Evolutionary conservation across 768 basidiomycete genomes (phyloP).

Genomic region (Amylocystis lapponica): DNA sequence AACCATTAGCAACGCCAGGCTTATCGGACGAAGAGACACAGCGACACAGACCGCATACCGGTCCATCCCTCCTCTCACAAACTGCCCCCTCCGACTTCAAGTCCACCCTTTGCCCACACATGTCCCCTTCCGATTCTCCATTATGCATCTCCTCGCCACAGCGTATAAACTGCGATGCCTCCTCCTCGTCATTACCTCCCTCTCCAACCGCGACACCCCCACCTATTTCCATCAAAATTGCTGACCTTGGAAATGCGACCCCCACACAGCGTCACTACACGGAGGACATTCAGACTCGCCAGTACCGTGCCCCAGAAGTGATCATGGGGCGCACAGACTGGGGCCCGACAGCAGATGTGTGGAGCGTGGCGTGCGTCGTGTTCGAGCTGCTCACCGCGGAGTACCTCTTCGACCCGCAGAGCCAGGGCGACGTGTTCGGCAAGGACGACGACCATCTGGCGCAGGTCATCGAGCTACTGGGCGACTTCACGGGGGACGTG

Average conservation of each 20-base stretch:
- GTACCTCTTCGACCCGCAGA: conserved; percentile 87
- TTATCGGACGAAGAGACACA: conserved; percentile 4
- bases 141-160: conserved; percentile 6
- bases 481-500: conserved; percentile 64
- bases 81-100: conserved; percentile 28
- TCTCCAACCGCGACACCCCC: conserved; percentile 19
- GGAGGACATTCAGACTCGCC: conserved; percentile 94
- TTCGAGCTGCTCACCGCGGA: conserved; percentile 92
- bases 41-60: conserved; percentile 13
- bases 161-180: conserved; percentile 1
- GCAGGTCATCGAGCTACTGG: conserved; percentile 88
- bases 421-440: conserved; percentile 72
- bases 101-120: conserved; percentile 4
- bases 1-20: conserved; percentile 3
- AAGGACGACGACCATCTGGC: conserved; percentile 97
- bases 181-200: conserved; percentile 8
- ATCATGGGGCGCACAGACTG: conserved; percentile 84
- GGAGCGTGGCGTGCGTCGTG: conserved; percentile 86
- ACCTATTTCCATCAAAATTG: conserved; percentile 84
- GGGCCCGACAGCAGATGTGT: conserved; percentile 82
- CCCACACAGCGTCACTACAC: conserved; percentile 88
- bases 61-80: conserved; percentile 31
- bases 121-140: background rate
- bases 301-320: conserved; percentile 93
- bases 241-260: conserved; percentile 91